Conservation (phyloP, 1,284 basidiomycete species). For the Cryptococcus amylolentus region DNA sequence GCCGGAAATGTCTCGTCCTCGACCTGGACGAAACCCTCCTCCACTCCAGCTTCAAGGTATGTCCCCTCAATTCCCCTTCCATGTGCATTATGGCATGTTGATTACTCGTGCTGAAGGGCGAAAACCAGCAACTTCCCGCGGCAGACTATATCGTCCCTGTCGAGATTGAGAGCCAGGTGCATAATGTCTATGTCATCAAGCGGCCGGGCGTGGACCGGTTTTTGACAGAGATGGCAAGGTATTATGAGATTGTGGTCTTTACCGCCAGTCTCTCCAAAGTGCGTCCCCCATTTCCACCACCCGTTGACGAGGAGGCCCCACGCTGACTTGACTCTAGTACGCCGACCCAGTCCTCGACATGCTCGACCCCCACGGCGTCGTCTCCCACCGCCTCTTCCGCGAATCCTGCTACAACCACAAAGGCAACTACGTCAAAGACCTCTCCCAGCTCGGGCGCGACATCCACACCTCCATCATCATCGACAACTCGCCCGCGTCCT, state of each 20-base stretch:
- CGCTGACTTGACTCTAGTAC: conserved; percentile 58
- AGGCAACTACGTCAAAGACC: conserved; percentile 99
- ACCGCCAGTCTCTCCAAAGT: conserved; percentile 97
- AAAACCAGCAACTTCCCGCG: conserved; percentile 68
- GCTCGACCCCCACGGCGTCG: conserved; percentile 85
- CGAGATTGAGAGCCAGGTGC: conserved; percentile 96
- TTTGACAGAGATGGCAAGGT: conserved; percentile 92
- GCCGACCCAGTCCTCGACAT: conserved; percentile 98
- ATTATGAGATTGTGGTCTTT: conserved; percentile 98
- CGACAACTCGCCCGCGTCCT: conserved; percentile 97
- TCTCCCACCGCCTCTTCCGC: conserved; percentile 92
- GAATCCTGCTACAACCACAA: conserved; percentile 99
- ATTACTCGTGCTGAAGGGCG: conserved; percentile 5
- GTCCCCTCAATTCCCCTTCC: conserved; percentile 13
- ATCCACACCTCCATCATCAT: conserved; percentile 94
- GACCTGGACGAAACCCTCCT: conserved; percentile 95
- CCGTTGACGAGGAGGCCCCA: too few relatives aligned
- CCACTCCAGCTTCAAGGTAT: conserved; percentile 86
- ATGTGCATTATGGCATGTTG: conserved; percentile 7
- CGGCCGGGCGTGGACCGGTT: conserved; percentile 97
- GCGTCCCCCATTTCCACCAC: too few relatives aligned
- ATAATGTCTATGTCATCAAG: conserved; percentile 99
- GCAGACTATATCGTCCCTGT: conserved; percentile 99
- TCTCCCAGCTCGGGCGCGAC: conserved; percentile 91
- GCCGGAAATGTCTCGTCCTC: conserved; percentile 87